Base-by-base conservation (phyloP, 1,139 yeast genomes). In the Yamadazyma spencermartinsiae region DNA sequence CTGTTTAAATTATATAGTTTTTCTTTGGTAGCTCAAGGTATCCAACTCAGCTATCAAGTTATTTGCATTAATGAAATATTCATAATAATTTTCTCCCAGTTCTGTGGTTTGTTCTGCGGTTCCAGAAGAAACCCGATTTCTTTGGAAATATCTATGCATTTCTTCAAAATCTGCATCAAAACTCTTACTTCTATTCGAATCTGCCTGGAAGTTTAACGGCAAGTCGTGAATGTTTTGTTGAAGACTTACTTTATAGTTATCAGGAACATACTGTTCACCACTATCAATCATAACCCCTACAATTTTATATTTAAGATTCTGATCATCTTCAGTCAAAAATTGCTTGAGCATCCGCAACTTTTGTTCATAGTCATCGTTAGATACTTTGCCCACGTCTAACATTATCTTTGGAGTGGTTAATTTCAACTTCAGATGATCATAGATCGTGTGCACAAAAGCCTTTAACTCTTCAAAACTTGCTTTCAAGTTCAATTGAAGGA, bases 221-320 rank as follows among this genome's bases (percentile, higher is more conserved):
- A 20, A 7, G 10, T 20, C 23, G 7, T 20, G 23, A 7, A 20
- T 10, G 9, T 20, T 7, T 39, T 15, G 26, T 4, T 23, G 12
- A 15, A 28, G 31, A 16, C 16, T 20, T 3, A 28, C 31, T 28
- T 28, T 36, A 15, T 34, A 38, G 17, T 35, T 41, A 8, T 43
- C 36, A 4, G 65, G 60, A 13, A 56, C 43, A 43, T 69, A 69
- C 25, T 51, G 36, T 25, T 67, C 66, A 10, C 76, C 76, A 35
- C 72, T 66, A 43, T 71, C 72, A 15, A 71, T 51, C 44, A 63
- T 39, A 6, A 71, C 61, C 1, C 76, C 76, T 4, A 65, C 35
- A 6, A 69, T 47, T 34, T 52, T 51, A 17, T 43, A 38, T 13
- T 44, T 49, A 16, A 28, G 12, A 16, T 14, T 4, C 12, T 28